Evolutionary conservation across 2,329 filamentous ascomycete species (phyloP), one percentile per base, ranked within the genome.

Genomic region (Diaporthe batatas): DNA sequence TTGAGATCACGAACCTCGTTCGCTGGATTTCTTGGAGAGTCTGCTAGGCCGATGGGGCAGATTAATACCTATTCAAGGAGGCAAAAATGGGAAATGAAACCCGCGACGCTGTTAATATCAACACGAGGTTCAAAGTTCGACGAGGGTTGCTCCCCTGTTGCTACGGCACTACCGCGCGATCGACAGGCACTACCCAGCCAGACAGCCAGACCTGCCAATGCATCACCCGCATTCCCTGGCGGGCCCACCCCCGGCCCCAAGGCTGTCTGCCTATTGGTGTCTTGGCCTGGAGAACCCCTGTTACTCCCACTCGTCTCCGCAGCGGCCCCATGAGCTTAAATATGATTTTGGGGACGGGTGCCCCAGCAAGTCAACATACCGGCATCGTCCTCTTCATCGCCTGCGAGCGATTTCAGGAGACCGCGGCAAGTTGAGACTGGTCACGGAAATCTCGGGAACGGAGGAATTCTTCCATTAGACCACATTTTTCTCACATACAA

Each of bases 301-400:
- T 62, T n/a, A 49, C 39, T 70, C 42, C 47, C 70, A 39, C n/a
- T 53, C 21, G 18, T 23, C 53, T 55, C 42, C 49, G 51, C 39
- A 69, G 36, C 49, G 58, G 51, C 42, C 70, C 58, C 72, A 73
- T 69, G 71, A 71, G 65, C 59, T 70, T 72, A 67, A 69, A 64
- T 34, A 70, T 42, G 42, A 42, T 36, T 25, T 67, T 12, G 39
- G 32, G 62, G 62, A 53, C 16, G 32, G n/a, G 32, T 23, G 44
- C 47, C 32, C 62, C 62, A 25, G n/a, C 1, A 11, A 18, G 11
- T 10, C 59, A 65, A 16, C 25, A 23, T 34, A 6, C 3, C 14
- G 42, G 6, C 4, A 6, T 2, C 6, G 18, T 49, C 44, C 44
- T 36, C 29, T 36, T 18, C 2, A 49, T 51, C 34, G 21, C 59